phyloP scores from a whole-genome alignment of 768 basidiomycete genomes.

The Mrakia hoshinonis region DNA sequence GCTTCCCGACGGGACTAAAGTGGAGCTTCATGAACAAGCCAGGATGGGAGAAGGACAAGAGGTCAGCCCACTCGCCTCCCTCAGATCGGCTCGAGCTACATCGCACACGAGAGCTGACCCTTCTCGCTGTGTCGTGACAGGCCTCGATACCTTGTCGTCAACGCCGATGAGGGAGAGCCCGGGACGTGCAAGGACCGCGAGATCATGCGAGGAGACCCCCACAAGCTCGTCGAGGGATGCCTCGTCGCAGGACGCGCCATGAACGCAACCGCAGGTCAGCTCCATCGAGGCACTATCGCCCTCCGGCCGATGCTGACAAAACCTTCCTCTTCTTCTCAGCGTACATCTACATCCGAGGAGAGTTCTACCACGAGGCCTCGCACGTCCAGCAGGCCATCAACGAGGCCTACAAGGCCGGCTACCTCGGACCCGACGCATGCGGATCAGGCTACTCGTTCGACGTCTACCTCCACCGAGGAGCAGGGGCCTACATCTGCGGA shows the following conservation, averaged over 20 bases:
- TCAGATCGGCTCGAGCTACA: neutral
- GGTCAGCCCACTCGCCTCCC: constrained; percentile 44
- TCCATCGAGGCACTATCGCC: neutral
- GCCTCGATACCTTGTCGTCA: constrained; percentile 92
- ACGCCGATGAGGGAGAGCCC: constrained; percentile 97
- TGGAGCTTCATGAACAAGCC: constrained; percentile 99
- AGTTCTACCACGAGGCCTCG: constrained; percentile 89
- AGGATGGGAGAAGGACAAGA: constrained; percentile 88
- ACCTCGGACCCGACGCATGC: constrained; percentile 84
- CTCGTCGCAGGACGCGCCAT: constrained; percentile 92
- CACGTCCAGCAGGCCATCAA: constrained; percentile 92
- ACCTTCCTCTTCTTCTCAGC: constrained; percentile 44
- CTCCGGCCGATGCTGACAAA: neutral
- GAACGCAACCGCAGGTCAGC: constrained; percentile 74
- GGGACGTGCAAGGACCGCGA: constrained; percentile 99
- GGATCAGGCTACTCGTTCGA: constrained; percentile 91
- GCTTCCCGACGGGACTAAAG: constrained; percentile 91
- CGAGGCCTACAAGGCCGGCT: constrained; percentile 83
- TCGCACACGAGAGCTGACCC: neutral
- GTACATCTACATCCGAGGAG: constrained; percentile 99
- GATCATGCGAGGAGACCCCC: constrained; percentile 93
- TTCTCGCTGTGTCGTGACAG: constrained; percentile 41
- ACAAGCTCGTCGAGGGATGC: constrained; percentile 96
- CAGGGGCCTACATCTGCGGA: constrained; percentile 88
- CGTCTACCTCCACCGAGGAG: constrained; percentile 95